A percentile compares a stretch with the other conserved stretches of the same genome.
Evolutionary conservation across 495 filamentous ascomycete species (phyloP).

Genomic region (Penicillium steckii): DNA sequence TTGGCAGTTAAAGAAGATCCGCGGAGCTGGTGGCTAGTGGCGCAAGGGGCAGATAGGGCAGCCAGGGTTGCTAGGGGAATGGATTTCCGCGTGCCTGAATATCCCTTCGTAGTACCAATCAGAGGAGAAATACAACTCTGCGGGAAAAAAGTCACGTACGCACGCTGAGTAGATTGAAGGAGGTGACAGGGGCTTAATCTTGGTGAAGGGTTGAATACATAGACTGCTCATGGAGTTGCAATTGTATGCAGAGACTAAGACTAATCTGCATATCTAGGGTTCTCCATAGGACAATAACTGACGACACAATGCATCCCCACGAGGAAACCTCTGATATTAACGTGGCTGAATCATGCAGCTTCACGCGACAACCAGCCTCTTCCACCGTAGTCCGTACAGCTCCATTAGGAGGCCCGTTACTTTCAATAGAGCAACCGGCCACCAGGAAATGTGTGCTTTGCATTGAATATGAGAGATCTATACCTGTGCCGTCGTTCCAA

Average conservation of each 20-base stretch:
- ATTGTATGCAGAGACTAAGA: background rate
- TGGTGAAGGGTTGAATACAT: background rate
- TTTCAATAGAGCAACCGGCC: background rate
- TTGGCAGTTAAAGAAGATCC: too few relatives aligned
- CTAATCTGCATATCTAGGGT: background rate
- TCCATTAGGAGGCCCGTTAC: background rate
- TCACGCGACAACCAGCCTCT: background rate
- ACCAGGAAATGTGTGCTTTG: background rate
- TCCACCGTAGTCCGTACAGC: background rate
- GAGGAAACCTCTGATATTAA: background rate
- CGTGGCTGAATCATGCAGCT: background rate
- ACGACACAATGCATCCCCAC: background rate
- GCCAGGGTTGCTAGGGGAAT: slow-evolving; percentile 21
- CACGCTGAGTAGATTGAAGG: background rate
- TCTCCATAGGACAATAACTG: background rate
- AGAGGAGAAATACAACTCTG: background rate
- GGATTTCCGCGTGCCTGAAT: slow-evolving; percentile 9
- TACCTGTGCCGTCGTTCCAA: background rate
- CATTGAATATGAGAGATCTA: background rate
- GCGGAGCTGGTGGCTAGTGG: background rate
- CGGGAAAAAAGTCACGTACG: background rate
- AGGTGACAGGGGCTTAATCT: background rate
- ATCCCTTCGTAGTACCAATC: slow-evolving; percentile 7
- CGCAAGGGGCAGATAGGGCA: slow-evolving; percentile 18
- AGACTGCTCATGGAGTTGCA: background rate